These are phyloP conservation scores for Podila minutissima DNA, from an alignment of 192 early-diverging fungal species.

Conservation along the genomic window DNA sequence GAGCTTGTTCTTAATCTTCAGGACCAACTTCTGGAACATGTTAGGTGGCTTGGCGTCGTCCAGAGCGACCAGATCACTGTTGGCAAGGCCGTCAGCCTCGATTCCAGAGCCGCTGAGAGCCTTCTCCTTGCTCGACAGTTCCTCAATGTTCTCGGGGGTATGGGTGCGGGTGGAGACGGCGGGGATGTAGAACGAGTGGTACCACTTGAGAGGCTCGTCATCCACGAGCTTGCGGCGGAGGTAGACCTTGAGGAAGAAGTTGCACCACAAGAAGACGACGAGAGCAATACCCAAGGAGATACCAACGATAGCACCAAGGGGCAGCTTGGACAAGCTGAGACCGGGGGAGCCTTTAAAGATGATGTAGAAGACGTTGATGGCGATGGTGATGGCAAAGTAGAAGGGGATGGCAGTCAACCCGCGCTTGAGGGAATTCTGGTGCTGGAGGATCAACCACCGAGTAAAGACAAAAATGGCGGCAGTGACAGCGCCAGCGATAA, in stretches of 20 bases:
- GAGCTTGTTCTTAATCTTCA: constrained; percentile 17
- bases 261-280: constrained; percentile 61
- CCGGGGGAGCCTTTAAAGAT: constrained; percentile 77
- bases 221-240: constrained; percentile 68
- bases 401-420: constrained; percentile 75
- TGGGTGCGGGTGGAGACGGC: constrained; percentile 50
- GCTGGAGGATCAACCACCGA: constrained; percentile 69
- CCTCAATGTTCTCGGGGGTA: constrained; percentile 15
- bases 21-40: not conserved
- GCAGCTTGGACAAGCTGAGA: constrained; percentile 51
- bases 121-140: constrained; percentile 3
- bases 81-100: constrained; percentile 8
- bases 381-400: constrained; percentile 76
- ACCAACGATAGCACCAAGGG: constrained; percentile 63
- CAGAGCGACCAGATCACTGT: constrained; percentile 11
- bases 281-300: constrained; percentile 71
- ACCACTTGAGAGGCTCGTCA: constrained; percentile 74
- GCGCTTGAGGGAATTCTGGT: constrained; percentile 68
- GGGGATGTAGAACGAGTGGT: constrained; percentile 72
- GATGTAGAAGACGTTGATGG: constrained; percentile 76
- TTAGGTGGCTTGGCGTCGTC: constrained; percentile 4
- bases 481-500: constrained; percentile 71
- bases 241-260: constrained; percentile 74
- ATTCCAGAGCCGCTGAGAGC: not conserved
- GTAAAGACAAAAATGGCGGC: constrained; percentile 73